Base-by-base conservation (phyloP, 768 basidiomycete species). In the Punctularia strigosozonata region DNA sequence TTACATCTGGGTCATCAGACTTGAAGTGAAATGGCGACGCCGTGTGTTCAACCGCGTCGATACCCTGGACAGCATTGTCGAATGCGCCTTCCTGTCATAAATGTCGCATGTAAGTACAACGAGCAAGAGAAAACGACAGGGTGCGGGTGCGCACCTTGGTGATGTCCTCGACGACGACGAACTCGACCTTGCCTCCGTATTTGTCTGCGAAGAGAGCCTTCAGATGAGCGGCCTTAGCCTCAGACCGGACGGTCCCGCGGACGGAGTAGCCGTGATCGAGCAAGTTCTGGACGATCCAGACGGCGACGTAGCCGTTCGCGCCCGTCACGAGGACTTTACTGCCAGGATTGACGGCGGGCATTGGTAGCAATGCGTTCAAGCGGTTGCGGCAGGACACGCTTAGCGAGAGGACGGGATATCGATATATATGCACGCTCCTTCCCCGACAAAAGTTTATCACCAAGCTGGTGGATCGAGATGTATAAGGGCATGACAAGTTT, bases 91-190 rank as follows among this genome's bases (percentile, higher is more conserved):
- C 31, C 43, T 47, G 28, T 24, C 14, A 7, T 8, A 19, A 10
- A 19, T 34, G 13, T 20, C 33, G 20, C 10, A 34, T 19, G 8
- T 15, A 12, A 14, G n/a, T 20, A 24, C 7, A 13, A 10, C 13
- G 14, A 17, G 10, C 22, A 25, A 18, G 10, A 7, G 10, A 30
- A 31, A 13, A 25, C 30, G 21, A 20, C 6, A 13, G 12, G 18
- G 8, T 15, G 30, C 15, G 17, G 34, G 19, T 4, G 39, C 52
- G 30, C 37, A 64, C 65, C 49, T 57, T 47, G 12, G 57, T 62
- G 44, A 72, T 66, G 42, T 75, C 70, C 36, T 61, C 56, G 5
- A 71, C 68, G 31, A 72, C 52, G 10, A 62, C 63, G 43, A 63
- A 58, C 35, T 63, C 60, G 38, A 69, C 62, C 23, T 44, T 51